Evolutionary conservation across 2,329 filamentous ascomycete genomes (phyloP), one percentile per base, ranked within the genome.

Genomic region (Incumbomyces delicatus): DNA sequence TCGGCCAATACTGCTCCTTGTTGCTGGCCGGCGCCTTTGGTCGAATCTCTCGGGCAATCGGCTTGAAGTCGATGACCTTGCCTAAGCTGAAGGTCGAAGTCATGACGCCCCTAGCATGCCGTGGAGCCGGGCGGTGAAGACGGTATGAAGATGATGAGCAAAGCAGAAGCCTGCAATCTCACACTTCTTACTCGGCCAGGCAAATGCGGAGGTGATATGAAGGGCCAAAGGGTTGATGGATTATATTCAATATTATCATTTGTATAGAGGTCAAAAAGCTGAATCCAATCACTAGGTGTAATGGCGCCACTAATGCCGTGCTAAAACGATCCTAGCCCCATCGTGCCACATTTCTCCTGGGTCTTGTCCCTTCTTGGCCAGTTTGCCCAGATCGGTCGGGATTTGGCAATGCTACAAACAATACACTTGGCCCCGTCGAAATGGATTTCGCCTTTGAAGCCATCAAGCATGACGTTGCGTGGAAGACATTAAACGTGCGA

Each of bases 1-100:
- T 86, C 47, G 92, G 92, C 50, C 53, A 56, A 50, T 54, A 50
- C 45, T 54, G 48, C 37, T 53, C 29, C 6, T 45, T 22, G 5
- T 45, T 41, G 29, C 33, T 34, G 33, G 11, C 14, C 6, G 17
- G 38, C 13, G 41, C 17, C 31, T 45, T 50, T 13, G 50, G 38
- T 38, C 43, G 18, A 30, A 39, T 40, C 29, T 46, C 43, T 20
- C 41, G 14, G 3, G 41, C 41, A 27, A 44, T 44, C 2, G 41
- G 41, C 20, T 44, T 44, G 22, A 44, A 32, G 16, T 37, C 33
- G 17, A 44, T 36, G 41, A 44, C 31, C 17, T 29, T 18, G 12
- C 31, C 31, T 22, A 44, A 29, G 20, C 41, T 44, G 33, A 44
- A 44, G 2, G 31, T 44, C 6, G 41, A 36, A 13, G 41, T 44